A percentile compares a stretch with the other conserved stretches of the same genome.
Conservation (phyloP, 129 eudicot genomes). For the Scalesia atractyloides region DNA sequence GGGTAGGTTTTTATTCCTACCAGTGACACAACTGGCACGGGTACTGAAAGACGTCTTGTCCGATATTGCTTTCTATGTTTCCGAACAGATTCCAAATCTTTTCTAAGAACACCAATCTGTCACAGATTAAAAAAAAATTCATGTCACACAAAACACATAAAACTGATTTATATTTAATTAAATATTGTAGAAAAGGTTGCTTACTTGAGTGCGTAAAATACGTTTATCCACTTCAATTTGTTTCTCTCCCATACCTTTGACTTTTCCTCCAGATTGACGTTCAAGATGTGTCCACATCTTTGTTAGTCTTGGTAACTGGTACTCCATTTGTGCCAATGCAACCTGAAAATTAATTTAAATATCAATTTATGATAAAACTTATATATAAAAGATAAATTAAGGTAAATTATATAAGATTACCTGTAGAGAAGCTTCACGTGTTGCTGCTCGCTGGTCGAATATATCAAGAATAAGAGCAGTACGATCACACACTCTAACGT, state of each 20-base stretch:
- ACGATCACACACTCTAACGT: constrained; percentile 93
- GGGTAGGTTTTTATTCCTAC: constrained; percentile 36
- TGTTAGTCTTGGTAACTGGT: constrained; percentile 87
- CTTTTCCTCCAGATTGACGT: constrained; percentile 98
- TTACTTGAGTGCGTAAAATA: constrained; percentile 88
- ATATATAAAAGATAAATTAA: background rate
- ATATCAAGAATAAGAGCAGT: constrained; percentile 96
- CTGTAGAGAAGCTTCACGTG: constrained; percentile 98
- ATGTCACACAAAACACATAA: background rate
- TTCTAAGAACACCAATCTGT: constrained; percentile 81
- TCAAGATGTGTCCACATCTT: constrained; percentile 99
- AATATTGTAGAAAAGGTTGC: constrained; percentile 27
- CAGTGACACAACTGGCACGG: constrained; percentile 94
- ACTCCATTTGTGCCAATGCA: constrained; percentile 96
- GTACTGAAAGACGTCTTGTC: constrained; percentile 68
- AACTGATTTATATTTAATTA: background rate
- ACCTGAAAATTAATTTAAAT: constrained; percentile 47
- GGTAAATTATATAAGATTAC: constrained; percentile 29
- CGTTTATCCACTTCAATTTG: constrained; percentile 99
- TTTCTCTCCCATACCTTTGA: constrained; percentile 99
- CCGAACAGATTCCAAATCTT: constrained; percentile 88
- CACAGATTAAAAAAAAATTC: constrained; percentile 7
- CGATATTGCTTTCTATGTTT: constrained; percentile 93
- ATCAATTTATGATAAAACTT: constrained; percentile 13
- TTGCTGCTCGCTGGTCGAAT: constrained; percentile 94